phyloP scores from a whole-genome alignment of 805 yeast species.

The Deakozyma indianensis region DNA sequence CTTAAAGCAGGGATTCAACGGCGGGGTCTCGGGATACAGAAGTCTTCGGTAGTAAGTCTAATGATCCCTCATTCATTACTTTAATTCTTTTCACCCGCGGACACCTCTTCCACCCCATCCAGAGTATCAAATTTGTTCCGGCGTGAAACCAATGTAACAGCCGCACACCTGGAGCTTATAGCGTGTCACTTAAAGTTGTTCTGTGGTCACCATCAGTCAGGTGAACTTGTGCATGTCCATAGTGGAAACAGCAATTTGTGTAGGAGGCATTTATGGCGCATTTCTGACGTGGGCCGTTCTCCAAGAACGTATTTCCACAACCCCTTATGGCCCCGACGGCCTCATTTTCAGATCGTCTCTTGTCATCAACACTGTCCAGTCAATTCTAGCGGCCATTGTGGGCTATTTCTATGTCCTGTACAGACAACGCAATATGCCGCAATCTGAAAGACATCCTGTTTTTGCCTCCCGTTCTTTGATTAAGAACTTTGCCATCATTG shows the following conservation, averaged over 20 bases:
- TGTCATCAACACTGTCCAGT: constrained; percentile 63
- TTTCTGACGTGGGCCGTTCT: constrained; percentile 85
- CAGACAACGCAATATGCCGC: constrained; percentile 15
- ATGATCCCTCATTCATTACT: too few relatives aligned
- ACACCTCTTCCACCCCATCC: too few relatives aligned
- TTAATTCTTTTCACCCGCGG: too few relatives aligned
- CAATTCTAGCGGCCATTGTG: constrained; percentile 51
- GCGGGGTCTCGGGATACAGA: too few relatives aligned
- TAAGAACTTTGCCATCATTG: constrained; percentile 34
- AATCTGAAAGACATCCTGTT: constrained; percentile 15
- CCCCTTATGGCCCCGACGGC: constrained; percentile 46
- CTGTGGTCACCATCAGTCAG: too few relatives aligned
- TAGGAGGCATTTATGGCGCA: constrained; percentile 65
- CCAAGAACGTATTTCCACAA: constrained; percentile 76
- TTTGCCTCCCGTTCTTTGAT: constrained; percentile 18
- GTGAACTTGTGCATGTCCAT: neutral
- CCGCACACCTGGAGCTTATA: too few relatives aligned
- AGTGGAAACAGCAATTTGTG: constrained; percentile 17
- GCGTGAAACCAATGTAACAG: too few relatives aligned
- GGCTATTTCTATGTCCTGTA: constrained; percentile 45
- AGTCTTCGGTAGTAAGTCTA: too few relatives aligned
- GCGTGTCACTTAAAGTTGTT: too few relatives aligned
- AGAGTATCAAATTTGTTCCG: too few relatives aligned
- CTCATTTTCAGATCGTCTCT: constrained; percentile 61
- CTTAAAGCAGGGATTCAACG: too few relatives aligned